Evolutionary conservation across 2,329 filamentous ascomycete species (phyloP), one percentile per base, ranked within the genome.

Genomic region (Nigrospora oryzae): DNA sequence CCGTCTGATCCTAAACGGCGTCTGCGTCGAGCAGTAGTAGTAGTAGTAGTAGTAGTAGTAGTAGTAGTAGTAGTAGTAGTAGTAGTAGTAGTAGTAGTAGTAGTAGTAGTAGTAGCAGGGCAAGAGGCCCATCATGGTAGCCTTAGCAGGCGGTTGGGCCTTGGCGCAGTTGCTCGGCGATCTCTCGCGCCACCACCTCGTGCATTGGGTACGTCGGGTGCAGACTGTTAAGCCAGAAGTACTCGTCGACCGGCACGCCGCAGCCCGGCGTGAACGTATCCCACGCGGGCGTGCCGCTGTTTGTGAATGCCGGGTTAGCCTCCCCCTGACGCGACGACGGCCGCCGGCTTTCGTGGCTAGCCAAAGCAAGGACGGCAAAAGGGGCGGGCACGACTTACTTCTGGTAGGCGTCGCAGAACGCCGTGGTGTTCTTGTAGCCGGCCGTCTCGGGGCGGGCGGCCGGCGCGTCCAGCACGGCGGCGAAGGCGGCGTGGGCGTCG

Each of bases 181-280:
- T 62, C 41, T 64, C 58, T 46, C 73, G 61, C 0, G 79, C 80
- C 8, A 80, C 71, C 6, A 74, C 73, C 42, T 81, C 75, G 50
- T 83, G 79, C 43, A 83, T 71, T 0, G 77, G 71, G 55, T 74
- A 79, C 0, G 79, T 83, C n/a, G 81, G 80, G 55, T 84, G 81
- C 50, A 84, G 57, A 35, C 60, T 67, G 52, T 84, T 83, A 30
- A 83, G 63, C 80, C 79, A 84, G 52, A 83, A 73, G 56, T 83
- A 83, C 61, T 83, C 63, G 54, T 83, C 75, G 3, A 81, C 77
- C 0, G 75, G 63, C 38, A 77, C 59, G 2, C 66, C 65, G 56
- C 80, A 83, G 40, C 64, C 67, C 5, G 64, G 53, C 40, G 60
- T 60, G 32, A 68, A 57, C 4, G 64, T 69, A 42, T 73, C 60